phyloP scores from a whole-genome alignment of 805 yeast genomes.

The Jamesozyma spencerorum region DNA sequence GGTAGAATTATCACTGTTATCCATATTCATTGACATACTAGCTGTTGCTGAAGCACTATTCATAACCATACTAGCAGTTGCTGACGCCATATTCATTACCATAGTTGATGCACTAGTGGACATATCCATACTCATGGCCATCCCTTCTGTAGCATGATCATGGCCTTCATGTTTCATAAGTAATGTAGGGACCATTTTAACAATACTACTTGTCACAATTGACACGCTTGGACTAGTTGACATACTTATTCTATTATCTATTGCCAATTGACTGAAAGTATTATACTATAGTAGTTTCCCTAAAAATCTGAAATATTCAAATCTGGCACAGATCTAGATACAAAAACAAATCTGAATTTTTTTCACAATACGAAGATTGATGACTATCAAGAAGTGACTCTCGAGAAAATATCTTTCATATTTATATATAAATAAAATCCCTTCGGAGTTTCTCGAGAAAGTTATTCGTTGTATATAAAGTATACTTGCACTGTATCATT shows the following conservation, averaged over 20 bases:
- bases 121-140: slow-evolving; percentile 5
- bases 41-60: slow-evolving; percentile 5
- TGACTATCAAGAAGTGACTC: too few species aligned
- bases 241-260: background rate
- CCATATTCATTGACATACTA: slow-evolving; percentile 10
- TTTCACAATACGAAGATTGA: too few species aligned
- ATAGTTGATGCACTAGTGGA: background rate
- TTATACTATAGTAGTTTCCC: too few species aligned
- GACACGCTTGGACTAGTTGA: background rate
- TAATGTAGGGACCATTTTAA: background rate
- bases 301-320: too few species aligned
- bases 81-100: slow-evolving; percentile 3
- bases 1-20: slow-evolving; percentile 8
- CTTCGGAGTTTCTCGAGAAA: too few species aligned
- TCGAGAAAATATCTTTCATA: too few species aligned
- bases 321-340: too few species aligned
- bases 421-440: too few species aligned
- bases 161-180: background rate
- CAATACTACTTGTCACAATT: slow-evolving; percentile 3
- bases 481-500: too few species aligned
- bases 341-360: too few species aligned
- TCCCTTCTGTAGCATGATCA: background rate
- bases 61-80: slow-evolving; percentile 1
- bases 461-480: too few species aligned
- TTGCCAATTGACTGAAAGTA: too few species aligned